Conservation (phyloP, 345 rosid species). For the Barbarea vulgaris region DNA sequence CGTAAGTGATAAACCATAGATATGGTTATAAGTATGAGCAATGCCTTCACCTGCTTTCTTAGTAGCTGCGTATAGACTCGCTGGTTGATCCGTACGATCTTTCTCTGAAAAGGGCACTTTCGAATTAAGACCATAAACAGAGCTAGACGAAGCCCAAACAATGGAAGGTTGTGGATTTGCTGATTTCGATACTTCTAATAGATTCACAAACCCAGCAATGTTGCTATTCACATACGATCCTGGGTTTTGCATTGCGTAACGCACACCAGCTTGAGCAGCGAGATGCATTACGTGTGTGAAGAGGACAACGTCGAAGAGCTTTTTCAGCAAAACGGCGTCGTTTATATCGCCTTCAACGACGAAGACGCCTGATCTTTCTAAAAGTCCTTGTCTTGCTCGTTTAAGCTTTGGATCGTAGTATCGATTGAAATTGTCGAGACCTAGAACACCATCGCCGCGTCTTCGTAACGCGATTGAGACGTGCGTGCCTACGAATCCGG, state of each 20-base stretch:
- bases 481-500: constrained; percentile 79
- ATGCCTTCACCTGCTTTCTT: constrained; percentile 77
- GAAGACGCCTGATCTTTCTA: constrained; percentile 57
- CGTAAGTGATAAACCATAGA: constrained; percentile 67
- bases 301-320: constrained; percentile 56
- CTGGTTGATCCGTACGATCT: constrained; percentile 65
- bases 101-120: constrained; percentile 72
- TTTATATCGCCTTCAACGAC: constrained; percentile 66
- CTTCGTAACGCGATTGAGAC: constrained; percentile 56
- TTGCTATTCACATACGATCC: constrained; percentile 65
- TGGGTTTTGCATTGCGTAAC: constrained; percentile 71
- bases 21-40: constrained; percentile 68
- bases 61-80: constrained; percentile 68
- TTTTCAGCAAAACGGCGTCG: constrained; percentile 49
- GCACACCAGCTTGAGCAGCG: constrained; percentile 71
- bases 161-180: constrained; percentile 66
- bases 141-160: constrained; percentile 79
- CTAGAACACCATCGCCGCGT: constrained; percentile 80
- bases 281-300: constrained; percentile 71
- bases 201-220: constrained; percentile 64
- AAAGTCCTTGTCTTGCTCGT: constrained; percentile 53
- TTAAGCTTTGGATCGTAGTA: constrained; percentile 66
- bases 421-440: constrained; percentile 71
- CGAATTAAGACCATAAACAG: constrained; percentile 64
- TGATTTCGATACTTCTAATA: constrained; percentile 57